Conservation (phyloP, 139 green algal genomes). For the Eudorina sp. region DNA sequence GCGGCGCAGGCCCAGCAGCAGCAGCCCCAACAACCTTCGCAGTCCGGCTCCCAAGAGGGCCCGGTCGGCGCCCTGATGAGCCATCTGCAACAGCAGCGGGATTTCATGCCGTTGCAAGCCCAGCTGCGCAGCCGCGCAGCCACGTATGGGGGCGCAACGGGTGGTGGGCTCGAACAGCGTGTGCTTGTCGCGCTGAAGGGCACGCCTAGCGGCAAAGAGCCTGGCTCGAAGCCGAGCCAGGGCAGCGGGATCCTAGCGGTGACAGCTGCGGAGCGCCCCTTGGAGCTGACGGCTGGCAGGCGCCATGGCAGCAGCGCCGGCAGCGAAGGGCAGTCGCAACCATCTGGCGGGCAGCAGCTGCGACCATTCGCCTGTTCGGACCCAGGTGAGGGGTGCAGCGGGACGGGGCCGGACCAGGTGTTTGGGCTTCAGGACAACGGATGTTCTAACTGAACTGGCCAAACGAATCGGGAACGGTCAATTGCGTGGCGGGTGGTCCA, state of each 20-base stretch:
- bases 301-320: not conserved
- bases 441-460: too few relatives aligned
- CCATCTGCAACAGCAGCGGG: conserved; percentile 1
- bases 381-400: not conserved
- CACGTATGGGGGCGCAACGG: not conserved
- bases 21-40: too few relatives aligned
- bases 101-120: conserved; percentile 33
- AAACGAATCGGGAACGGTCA: too few relatives aligned
- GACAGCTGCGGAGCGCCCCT: too few relatives aligned
- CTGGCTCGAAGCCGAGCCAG: not conserved
- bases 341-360: not conserved
- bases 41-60: not conserved
- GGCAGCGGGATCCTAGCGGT: not conserved
- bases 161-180: not conserved
- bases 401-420: too few relatives aligned
- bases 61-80: not conserved
- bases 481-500: too few relatives aligned
- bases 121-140: not conserved
- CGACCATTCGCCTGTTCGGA: not conserved
- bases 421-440: not conserved
- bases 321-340: not conserved
- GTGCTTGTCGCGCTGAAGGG: not conserved
- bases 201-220: not conserved
- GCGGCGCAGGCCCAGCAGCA: not conserved
- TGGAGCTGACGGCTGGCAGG: too few relatives aligned